Percentiles rank a stretch among this genome's conserved stretches.
phyloP scores from a whole-genome alignment of 495 filamentous ascomycete genomes.

The Hypoxylon rickii region DNA sequence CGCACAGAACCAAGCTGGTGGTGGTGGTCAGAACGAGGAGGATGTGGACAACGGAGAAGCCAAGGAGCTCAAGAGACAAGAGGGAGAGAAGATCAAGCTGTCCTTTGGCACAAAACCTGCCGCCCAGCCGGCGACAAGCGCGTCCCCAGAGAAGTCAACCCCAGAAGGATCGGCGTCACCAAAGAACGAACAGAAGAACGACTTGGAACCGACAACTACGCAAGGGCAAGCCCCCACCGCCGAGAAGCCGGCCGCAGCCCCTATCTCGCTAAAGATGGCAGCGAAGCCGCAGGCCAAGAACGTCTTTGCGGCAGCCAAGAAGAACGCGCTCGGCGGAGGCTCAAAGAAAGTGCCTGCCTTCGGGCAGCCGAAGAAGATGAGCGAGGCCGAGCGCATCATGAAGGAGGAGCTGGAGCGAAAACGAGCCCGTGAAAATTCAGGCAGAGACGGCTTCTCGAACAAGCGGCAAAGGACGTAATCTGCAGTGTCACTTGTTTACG shows the following conservation, averaged over 20 bases:
- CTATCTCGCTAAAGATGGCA: constrained; percentile 62
- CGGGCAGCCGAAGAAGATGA: constrained; percentile 76
- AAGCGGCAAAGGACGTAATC: constrained; percentile 47
- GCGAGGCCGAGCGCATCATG: constrained; percentile 90
- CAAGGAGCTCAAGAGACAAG: constrained; percentile 64
- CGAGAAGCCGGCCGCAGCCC: constrained; percentile 23
- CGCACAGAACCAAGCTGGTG: constrained; percentile 62
- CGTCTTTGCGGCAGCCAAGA: constrained; percentile 73
- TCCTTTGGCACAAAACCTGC: constrained; percentile 63
- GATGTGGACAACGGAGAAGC: constrained; percentile 51
- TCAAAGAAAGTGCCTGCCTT: constrained; percentile 61
- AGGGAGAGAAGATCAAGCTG: constrained; percentile 84
- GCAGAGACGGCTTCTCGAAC: constrained; percentile 40
- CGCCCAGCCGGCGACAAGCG: constrained; percentile 37
- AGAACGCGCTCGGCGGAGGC: constrained; percentile 62
- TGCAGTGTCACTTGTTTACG: neutral
- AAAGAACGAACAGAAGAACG: constrained; percentile 17
- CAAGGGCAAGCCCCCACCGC: neutral
- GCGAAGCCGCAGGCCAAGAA: constrained; percentile 72
- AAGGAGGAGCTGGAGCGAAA: constrained; percentile 81
- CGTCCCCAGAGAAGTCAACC: constrained; percentile 37
- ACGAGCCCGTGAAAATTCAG: constrained; percentile 52
- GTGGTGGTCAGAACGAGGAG: constrained; percentile 46
- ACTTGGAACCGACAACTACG: constrained; percentile 14
- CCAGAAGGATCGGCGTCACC: constrained; percentile 17